Percentiles rank a stretch among this genome's conserved stretches.
Evolutionary conservation across 2,329 filamentous ascomycete genomes (phyloP).

Genomic region (Aspergillus glaucus): DNA sequence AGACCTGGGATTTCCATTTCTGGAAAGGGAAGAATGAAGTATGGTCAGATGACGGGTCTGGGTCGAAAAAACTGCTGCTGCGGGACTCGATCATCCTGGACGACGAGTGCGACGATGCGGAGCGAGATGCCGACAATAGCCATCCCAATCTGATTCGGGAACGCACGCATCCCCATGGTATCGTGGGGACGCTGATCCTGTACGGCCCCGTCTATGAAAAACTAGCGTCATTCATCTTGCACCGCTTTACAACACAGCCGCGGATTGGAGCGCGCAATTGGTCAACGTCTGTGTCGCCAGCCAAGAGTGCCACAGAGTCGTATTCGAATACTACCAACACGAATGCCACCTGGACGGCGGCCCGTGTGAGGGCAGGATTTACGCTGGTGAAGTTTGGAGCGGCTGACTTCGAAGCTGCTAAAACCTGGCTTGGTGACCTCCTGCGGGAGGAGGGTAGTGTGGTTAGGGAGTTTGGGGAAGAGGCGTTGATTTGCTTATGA

Average conservation of each 20-base stretch:
- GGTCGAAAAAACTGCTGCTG: slow-evolving; percentile 60
- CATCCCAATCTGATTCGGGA: slow-evolving; percentile 30
- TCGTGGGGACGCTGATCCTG: slow-evolving; percentile 81
- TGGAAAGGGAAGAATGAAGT: slow-evolving; percentile 87
- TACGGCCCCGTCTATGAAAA: slow-evolving; percentile 63
- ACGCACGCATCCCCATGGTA: slow-evolving; percentile 67
- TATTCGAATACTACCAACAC: slow-evolving; percentile 27
- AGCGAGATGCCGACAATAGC: slow-evolving; percentile 5
- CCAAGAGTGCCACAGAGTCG: slow-evolving; percentile 3
- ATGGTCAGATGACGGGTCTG: slow-evolving; percentile 28
- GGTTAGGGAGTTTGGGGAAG: slow-evolving; percentile 65
- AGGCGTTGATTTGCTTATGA: slow-evolving; percentile 68
- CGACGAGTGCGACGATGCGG: slow-evolving; percentile 38
- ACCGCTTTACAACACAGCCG: slow-evolving; percentile 70
- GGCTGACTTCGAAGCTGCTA: slow-evolving; percentile 70
- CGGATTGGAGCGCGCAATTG: slow-evolving; percentile 80
- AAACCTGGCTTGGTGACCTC: slow-evolving; percentile 73
- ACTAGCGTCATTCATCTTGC: slow-evolving; percentile 67
- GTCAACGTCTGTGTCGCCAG: slow-evolving; percentile 26
- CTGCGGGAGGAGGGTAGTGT: slow-evolving; percentile 69
- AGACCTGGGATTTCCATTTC: slow-evolving; percentile 75
- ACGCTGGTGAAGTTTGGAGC: slow-evolving; percentile 89
- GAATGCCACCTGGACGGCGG: slow-evolving; percentile 73
- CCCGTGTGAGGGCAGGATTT: slow-evolving; percentile 66
- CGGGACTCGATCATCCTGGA: slow-evolving; percentile 77